phyloP scores from a whole-genome alignment of 2,329 filamentous ascomycete genomes.

The Diplodia sapinea region DNA sequence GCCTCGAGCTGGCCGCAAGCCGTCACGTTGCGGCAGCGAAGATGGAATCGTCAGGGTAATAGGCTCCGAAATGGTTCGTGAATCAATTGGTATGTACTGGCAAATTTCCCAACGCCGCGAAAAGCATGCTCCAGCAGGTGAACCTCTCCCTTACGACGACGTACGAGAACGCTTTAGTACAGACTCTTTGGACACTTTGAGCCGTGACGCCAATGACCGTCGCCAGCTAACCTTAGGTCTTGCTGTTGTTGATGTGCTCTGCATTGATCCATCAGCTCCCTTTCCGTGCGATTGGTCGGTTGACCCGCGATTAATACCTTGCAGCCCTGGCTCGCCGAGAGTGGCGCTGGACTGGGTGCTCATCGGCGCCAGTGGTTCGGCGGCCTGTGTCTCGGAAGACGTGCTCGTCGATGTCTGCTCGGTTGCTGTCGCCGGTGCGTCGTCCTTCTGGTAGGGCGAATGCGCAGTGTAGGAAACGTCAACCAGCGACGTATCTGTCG shows the following conservation, averaged over 20 bases:
- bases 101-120: background rate
- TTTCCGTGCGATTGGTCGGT: background rate
- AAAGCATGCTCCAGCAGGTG: no score
- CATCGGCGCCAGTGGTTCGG: background rate
- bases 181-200: slow-evolving; percentile 18
- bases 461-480: slow-evolving; percentile 1
- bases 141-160: background rate
- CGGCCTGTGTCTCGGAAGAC: background rate
- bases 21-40: background rate
- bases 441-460: background rate
- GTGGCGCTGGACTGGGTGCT: slow-evolving; percentile 9
- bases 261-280: slow-evolving; percentile 21
- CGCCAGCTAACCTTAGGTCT: slow-evolving; percentile 16
- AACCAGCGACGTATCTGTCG: slow-evolving; percentile 15
- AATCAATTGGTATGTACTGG: slow-evolving; percentile 13
- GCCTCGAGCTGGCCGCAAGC: background rate
- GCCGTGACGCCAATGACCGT: slow-evolving; percentile 15
- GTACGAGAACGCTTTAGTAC: slow-evolving; percentile 7
- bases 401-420: background rate
- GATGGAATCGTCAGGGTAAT: no score
- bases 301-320: slow-evolving; percentile 18
- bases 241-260: slow-evolving; percentile 10
- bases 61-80: background rate
- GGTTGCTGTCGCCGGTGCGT: background rate
- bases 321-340: background rate